Base-by-base conservation (phyloP, 75 land plant species). In the Ceratopteris richardii region DNA sequence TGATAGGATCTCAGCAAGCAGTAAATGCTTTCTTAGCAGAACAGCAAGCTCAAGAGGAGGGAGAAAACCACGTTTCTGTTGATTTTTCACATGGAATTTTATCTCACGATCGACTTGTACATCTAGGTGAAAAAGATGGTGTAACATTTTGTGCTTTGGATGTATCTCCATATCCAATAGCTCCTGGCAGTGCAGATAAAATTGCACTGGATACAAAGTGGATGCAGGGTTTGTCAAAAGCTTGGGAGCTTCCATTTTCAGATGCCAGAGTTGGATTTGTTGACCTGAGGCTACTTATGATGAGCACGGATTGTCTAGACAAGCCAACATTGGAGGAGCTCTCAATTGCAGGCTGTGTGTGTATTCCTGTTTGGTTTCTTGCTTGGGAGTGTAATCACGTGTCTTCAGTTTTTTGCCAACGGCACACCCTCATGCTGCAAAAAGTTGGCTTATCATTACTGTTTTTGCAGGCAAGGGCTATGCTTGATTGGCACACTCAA, bases 281-380 rank as follows among this genome's bases (percentile, higher is more conserved):
- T 26, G 97, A 92, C 69, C 67, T 88, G 37, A 56, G 97, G 72
- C 80, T 88, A 31, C 62, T 92, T 11, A 92, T 92, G 97, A 77
- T 77, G 19, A 94, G 88, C 1, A 66, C 94, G 10, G 82, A 84
- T 77, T 92, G 80, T 71, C 54, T 67, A 7, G 75, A 82, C 57
- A 53, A 43, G 12, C 25, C 30, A 1, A 67, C 77, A 19, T 84
- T 87, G 94, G 78, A 68, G 21, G 82, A 92, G 24, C 76, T 92
- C 63, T 84, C 97, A 17, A 77, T 92, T 62, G 94, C 94, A 54
- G 97, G 97, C 25, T 86, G 84, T 73, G 97, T 92, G 50, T 33
- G 37, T 33, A 33, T 9, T 33, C 9, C 37, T 33, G 3, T 33
- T 9, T 9, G 37, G 9, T 3, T 33, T 33, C 37, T 33, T 9